Evolutionary conservation across 345 rosid species (phyloP), one percentile per base, ranked within the genome.

Genomic region (Heritiera littoralis): DNA sequence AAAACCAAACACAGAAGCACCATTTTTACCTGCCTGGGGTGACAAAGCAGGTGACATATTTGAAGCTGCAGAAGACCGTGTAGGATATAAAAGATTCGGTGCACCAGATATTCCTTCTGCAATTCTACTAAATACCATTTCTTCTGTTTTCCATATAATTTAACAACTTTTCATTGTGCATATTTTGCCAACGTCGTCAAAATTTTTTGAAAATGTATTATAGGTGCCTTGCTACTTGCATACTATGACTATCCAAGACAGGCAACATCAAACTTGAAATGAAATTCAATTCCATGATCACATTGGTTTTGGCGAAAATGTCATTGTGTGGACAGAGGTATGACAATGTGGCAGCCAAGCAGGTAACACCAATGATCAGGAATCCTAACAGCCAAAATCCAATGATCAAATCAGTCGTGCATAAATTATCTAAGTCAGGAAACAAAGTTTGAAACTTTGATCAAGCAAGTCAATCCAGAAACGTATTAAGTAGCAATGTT

Each of bases 71-170:
- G 88, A 82, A 58, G 92, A 75, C 48, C 84, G 87, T 6, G 92
- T 78, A 3, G 84, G 74, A 56, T 82, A 68, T 64, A 84, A 54
- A 54, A 81, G 80, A 79, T 80, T 85, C 15, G 86, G 82, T 20
- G 85, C 87, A 75, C 84, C 84, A 32, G 85, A 83, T 67, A 94
- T 78, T 40, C 84, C 58, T 65, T 84, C 87, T 66, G 81, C 85
- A 78, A 96, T 84, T 83, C 82, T 92, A 84, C 86, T 87, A 69
- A 96, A 84, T 78, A 89, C 90, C 97, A 96, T 92, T 60, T 76
- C 88, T 55, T 70, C 32, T 58, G n/a, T 32, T 63, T 40, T 30
- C 54, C 66, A 23, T 67, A 17, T 15, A 66, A 75, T 35, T 75
- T 73, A 35, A 38, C 14, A 51, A 32, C 60, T 17, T 46, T 45